A percentile compares a stretch with the other conserved stretches of the same genome.
These are phyloP conservation scores for Trametes meyenii DNA, from an alignment of 768 basidiomycete species.

Conservation along the genomic window DNA sequence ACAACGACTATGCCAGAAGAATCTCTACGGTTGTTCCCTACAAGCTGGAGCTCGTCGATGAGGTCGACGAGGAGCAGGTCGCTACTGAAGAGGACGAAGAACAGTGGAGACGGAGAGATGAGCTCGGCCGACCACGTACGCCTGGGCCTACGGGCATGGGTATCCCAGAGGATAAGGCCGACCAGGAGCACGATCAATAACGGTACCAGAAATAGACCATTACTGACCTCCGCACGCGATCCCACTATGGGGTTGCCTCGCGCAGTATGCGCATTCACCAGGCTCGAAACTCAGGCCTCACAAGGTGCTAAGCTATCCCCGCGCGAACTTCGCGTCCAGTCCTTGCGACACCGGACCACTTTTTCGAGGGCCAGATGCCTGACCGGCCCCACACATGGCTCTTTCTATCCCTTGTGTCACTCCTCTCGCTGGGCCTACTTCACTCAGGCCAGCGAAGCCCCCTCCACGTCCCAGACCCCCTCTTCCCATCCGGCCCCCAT, in stretches of 20 bases:
- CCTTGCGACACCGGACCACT: constrained; percentile 46
- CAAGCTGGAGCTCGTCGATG: too few relatives aligned
- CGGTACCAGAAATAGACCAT: constrained; percentile 10
- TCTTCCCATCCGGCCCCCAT: background rate
- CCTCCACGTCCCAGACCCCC: background rate
- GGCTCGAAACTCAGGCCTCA: too few relatives aligned
- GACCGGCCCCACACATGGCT: constrained; percentile 46
- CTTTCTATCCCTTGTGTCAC: constrained; percentile 26
- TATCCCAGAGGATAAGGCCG: constrained; percentile 49
- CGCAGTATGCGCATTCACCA: too few relatives aligned
- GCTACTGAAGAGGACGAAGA: constrained; percentile 48
- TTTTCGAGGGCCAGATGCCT: constrained; percentile 56
- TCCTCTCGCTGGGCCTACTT: constrained; percentile 21
- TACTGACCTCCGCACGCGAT: too few relatives aligned
- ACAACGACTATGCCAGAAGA: constrained; percentile 71
- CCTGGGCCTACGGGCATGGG: too few relatives aligned
- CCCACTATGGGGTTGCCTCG: constrained; percentile 25
- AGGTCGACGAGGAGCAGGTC: constrained; percentile 67
- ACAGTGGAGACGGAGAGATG: constrained; percentile 49
- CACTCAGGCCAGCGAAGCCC: background rate
- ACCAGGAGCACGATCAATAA: constrained; percentile 34
- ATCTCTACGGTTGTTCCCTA: constrained; percentile 71
- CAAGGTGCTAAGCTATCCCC: constrained; percentile 68
- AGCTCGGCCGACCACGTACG: constrained; percentile 73
- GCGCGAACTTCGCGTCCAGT: constrained; percentile 67